Conservation (phyloP, 139 green algal species). For the Asterochloris erici region DNA sequence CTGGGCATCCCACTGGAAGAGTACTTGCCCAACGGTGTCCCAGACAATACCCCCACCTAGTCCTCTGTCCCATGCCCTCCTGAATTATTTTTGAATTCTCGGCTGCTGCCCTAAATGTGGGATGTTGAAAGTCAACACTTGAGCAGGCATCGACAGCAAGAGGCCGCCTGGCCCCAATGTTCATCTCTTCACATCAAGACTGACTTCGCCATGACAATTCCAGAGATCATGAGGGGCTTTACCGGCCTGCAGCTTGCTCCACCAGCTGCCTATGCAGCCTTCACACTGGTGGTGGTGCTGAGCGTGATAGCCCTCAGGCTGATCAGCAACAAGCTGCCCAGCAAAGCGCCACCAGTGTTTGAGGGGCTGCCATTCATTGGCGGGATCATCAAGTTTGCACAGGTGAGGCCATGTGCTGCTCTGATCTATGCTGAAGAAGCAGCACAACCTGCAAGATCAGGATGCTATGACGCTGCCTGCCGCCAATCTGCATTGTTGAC, state of each 20-base stretch:
- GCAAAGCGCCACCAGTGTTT: constrained; percentile 73
- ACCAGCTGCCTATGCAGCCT: background rate
- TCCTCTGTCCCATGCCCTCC: too few species aligned
- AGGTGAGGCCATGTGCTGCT: constrained; percentile 40
- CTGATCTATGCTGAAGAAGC: background rate
- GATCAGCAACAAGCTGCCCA: constrained; percentile 27
- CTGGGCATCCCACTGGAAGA: background rate
- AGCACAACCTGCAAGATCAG: too few species aligned
- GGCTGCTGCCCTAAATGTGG: background rate
- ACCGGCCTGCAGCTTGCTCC: background rate
- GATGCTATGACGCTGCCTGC: too few species aligned
- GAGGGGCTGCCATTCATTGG: constrained; percentile 89
- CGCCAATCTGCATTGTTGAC: too few species aligned
- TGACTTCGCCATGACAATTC: background rate
- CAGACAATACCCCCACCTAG: too few species aligned
- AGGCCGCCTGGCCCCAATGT: too few species aligned
- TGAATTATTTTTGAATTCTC: too few species aligned
- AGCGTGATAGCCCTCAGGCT: constrained; percentile 35
- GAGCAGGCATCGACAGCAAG: background rate
- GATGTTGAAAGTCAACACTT: background rate
- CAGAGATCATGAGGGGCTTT: background rate
- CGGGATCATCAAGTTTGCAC: constrained; percentile 88
- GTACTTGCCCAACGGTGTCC: too few species aligned
- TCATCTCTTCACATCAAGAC: too few species aligned
- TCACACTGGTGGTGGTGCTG: constrained; percentile 29